These are phyloP conservation scores for Fusarium austroafricanum DNA, from an alignment of 2,329 filamentous ascomycete species.

Conservation along the genomic window DNA sequence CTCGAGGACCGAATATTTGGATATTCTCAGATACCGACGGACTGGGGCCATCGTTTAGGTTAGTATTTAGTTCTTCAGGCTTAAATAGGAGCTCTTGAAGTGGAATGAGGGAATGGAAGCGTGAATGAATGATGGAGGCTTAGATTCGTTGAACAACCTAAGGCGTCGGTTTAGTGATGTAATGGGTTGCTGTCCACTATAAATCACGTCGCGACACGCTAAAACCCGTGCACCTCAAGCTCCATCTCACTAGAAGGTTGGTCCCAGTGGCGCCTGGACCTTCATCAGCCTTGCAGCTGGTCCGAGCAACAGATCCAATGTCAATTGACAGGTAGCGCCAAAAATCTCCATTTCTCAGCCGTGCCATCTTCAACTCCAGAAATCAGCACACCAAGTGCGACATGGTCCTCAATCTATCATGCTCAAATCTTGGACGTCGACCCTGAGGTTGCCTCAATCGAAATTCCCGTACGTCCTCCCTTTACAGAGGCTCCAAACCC, in stretches of 20 bases:
- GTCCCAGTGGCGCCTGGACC: too few species aligned
- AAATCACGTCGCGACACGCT: conserved; percentile 32
- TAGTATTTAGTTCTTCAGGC: neutral
- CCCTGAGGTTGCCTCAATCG: conserved; percentile 79
- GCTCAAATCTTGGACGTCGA: conserved; percentile 77
- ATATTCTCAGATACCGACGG: conserved; percentile 89
- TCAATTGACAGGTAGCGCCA: conserved; percentile 25
- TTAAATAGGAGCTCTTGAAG: neutral
- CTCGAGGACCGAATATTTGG: conserved; percentile 94
- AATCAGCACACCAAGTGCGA: conserved; percentile 28
- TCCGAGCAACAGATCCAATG: conserved; percentile 31
- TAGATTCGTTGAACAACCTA: neutral
- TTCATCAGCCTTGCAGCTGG: conserved; percentile 44
- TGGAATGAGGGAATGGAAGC: neutral
- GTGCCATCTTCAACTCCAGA: conserved; percentile 13
- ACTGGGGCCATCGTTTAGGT: conserved; percentile 79
- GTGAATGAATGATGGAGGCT: conserved; percentile 15
- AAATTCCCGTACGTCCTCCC: conserved; percentile 71
- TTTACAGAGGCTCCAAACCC: neutral
- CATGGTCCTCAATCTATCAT: conserved; percentile 50
- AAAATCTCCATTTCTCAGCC: conserved; percentile 42
- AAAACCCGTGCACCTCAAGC: conserved; percentile 18
- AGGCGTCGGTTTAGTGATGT: conserved; percentile 35
- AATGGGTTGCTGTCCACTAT: conserved; percentile 33
- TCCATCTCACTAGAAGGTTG: conserved; percentile 10